A percentile compares a stretch with the other conserved stretches of the same genome.
phyloP scores from a whole-genome alignment of 768 basidiomycete genomes.

The Pulveroboletus sp. region DNA sequence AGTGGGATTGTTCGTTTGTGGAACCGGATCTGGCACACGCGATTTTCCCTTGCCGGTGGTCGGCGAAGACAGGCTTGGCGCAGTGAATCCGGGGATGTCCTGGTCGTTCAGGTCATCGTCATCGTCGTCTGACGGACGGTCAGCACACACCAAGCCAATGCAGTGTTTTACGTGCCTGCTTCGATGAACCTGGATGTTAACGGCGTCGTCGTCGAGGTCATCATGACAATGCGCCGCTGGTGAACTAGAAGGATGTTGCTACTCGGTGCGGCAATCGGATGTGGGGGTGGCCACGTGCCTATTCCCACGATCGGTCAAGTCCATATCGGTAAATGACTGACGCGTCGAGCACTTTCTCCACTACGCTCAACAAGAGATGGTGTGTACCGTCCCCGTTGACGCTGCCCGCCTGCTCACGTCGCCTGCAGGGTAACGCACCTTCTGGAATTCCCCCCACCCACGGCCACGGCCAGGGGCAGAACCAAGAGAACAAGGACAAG shows the following conservation, averaged over 20 bases:
- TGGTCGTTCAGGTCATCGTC: constrained; percentile 84
- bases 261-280: constrained; percentile 14
- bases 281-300: constrained; percentile 16
- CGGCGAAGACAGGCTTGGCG: constrained; percentile 52
- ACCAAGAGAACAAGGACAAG: constrained; percentile 48
- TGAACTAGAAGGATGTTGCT: neutral
- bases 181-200: constrained; percentile 73
- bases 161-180: constrained; percentile 48
- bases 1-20: constrained; percentile 36
- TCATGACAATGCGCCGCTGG: neutral
- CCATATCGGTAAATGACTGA: constrained; percentile 43
- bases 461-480: constrained; percentile 40
- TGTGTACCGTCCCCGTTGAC: constrained; percentile 6
- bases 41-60: constrained; percentile 65
- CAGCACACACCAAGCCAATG: neutral
- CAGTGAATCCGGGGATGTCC: constrained; percentile 73
- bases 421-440: constrained; percentile 64
- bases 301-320: constrained; percentile 26
- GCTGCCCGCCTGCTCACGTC: constrained; percentile 3
- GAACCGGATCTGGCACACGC: constrained; percentile 53
- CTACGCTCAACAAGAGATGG: constrained; percentile 18
- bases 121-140: constrained; percentile 44
- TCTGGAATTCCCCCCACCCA: constrained; percentile 47
- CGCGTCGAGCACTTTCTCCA: constrained; percentile 44
- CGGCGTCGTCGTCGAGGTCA: constrained; percentile 40